Base-by-base conservation (phyloP, 2,329 filamentous ascomycete species). In the Talaromyces sp. region DNA sequence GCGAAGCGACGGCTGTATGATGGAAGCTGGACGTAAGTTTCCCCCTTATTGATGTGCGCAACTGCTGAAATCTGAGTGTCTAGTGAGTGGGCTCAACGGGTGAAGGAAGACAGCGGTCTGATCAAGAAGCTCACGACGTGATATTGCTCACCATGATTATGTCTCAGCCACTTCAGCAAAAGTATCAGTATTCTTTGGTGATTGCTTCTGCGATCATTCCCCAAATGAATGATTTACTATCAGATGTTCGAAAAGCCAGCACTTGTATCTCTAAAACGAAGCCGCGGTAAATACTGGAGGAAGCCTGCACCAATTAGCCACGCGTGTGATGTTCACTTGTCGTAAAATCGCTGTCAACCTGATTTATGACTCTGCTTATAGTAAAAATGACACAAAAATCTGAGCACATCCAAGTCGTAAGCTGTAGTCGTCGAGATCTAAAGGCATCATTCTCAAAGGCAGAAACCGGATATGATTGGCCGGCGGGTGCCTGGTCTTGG, bases 1-100 rank as follows among this genome's bases (percentile, higher is more conserved):
- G 85, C 88, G 67, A 86, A 86, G 63, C 86, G 91, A 70, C 89
- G 86, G 74, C 84, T 99, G 24, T 99, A 99, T 73, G 95, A 99
- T 76, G 95, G 95, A 57, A 97, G 93, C 78, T 99, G 95, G 95
- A 98, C 95, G 86, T 96, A 83, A 88, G 91, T 89, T 45, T 49
- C 37, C 57, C 13, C 13, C 59, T 33, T 31, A 14, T 47, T 22
- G 10, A 19, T 35, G 19, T 61, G 14, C 14, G 13, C 37, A 22
- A 45, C 57, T 39, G 19, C 31, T 39, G 2, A 59, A 54, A 11
- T 22, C 39, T 60, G 56, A 64, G 41, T 62, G 16, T 22, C 45
- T 69, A 82, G 81, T 52, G 82, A 84, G 75, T 84, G 82, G 82
- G 82, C 82, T 31, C 81, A 82, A 62, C 76, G 82, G 63, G 81